Conservation (phyloP, 805 yeast genomes). For the Yamadazyma sp. region DNA sequence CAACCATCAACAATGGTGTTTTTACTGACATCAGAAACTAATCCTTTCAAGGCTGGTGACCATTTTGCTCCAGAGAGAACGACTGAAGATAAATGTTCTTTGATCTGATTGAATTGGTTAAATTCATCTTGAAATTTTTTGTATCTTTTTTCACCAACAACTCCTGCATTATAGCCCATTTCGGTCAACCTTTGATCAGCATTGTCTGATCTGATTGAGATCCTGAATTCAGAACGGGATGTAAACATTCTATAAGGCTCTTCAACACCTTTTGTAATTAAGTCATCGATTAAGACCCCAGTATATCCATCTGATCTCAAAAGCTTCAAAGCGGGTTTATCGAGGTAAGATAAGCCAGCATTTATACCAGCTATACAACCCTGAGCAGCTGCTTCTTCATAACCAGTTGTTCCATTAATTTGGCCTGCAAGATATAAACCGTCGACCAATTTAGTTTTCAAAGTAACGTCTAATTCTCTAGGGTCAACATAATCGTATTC, state of each 20-base stretch:
- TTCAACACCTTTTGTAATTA: slow-evolving; percentile 90
- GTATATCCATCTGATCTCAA: slow-evolving; percentile 82
- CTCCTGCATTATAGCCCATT: slow-evolving; percentile 63
- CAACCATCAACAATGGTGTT: slow-evolving; percentile 51
- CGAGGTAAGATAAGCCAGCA: slow-evolving; percentile 64
- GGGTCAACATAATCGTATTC: slow-evolving; percentile 98
- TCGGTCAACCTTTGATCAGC: slow-evolving; percentile 85
- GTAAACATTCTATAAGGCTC: slow-evolving; percentile 99
- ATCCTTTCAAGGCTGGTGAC: slow-evolving; percentile 47
- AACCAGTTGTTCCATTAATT: slow-evolving; percentile 97
- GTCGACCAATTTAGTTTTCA: slow-evolving; percentile 75
- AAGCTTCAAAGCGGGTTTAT: slow-evolving; percentile 47
- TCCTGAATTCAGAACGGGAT: slow-evolving; percentile 89
- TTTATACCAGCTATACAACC: slow-evolving; percentile 95
- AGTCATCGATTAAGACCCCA: slow-evolving; percentile 91
- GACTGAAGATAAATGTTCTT: slow-evolving; percentile 43
- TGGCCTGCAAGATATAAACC: slow-evolving; percentile 94
- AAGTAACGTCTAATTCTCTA: slow-evolving; percentile 68
- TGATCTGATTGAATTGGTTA: slow-evolving; percentile 41
- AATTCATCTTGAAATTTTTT: slow-evolving; percentile 42
- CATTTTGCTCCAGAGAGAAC: slow-evolving; percentile 59
- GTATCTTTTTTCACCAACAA: slow-evolving; percentile 62
- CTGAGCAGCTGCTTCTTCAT: slow-evolving; percentile 98
- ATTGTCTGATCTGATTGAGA: slow-evolving; percentile 88
- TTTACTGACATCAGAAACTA: slow-evolving; percentile 47